Percentiles rank a stretch among this genome's conserved stretches.
phyloP scores from a whole-genome alignment of 495 filamentous ascomycete species.

The Aspergillus cavernicola region DNA sequence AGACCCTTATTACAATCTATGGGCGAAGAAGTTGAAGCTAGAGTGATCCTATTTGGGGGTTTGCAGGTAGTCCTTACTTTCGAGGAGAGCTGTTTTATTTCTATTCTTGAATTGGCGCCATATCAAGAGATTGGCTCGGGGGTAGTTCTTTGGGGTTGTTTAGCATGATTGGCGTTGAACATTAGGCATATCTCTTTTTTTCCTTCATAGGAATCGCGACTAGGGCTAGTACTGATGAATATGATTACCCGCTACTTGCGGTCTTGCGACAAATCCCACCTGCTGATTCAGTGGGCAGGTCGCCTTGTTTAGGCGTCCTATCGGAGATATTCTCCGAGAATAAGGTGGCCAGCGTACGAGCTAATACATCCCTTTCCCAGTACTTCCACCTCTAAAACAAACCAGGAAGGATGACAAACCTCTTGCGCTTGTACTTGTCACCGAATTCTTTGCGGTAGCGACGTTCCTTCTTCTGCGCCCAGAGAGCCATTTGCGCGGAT shows the following conservation, averaged over 20 bases:
- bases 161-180: not conserved
- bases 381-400: constrained; percentile 37
- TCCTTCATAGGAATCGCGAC: not conserved
- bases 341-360: not conserved
- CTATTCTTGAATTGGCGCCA: no score
- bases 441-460: constrained; percentile 86
- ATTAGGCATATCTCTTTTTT: not conserved
- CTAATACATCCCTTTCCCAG: not conserved
- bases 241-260: not conserved
- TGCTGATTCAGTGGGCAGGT: no score
- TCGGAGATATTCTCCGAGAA: not conserved
- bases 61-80: not conserved
- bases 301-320: no score
- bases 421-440: constrained; percentile 87
- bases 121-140: not conserved
- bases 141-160: not conserved
- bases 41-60: no score
- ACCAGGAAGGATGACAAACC: constrained; percentile 72
- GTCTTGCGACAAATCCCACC: not conserved
- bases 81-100: no score
- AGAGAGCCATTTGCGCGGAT: constrained; percentile 70
- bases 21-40: constrained; percentile 35
- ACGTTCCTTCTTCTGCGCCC: constrained; percentile 91
- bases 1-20: constrained; percentile 49
- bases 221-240: not conserved